Evolutionary conservation across 225 moss, liverwort and hornwort species (phyloP).

Genomic region (Ulota crispa): DNA sequence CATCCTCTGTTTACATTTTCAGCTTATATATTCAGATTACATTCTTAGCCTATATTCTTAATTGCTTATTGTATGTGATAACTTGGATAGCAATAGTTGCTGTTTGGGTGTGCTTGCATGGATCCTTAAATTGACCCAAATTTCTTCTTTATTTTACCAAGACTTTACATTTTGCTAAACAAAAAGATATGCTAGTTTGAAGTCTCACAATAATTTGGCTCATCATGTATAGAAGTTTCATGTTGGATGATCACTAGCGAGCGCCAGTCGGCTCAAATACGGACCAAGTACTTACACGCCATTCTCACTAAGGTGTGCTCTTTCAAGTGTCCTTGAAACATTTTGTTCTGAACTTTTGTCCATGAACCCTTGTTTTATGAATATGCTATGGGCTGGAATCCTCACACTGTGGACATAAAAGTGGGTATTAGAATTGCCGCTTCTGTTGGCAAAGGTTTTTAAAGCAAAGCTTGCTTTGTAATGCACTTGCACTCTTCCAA

Average conservation of each 20-base stretch:
- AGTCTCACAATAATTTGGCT: not conserved
- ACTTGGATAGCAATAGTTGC: conserved; percentile 1
- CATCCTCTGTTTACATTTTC: not conserved
- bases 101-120: not conserved
- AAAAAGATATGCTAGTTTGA: conserved; percentile 6
- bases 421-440: not conserved
- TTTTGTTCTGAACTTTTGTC: not conserved
- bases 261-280: conserved; percentile 62
- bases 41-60: not conserved
- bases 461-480: not conserved
- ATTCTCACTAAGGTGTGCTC: conserved; percentile 49
- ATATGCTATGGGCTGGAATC: not conserved
- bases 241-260: conserved; percentile 70
- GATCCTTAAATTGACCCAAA: not conserved
- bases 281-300: conserved; percentile 58
- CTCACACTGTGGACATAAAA: not conserved
- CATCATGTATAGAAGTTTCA: conserved; percentile 48
- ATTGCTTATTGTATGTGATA: not conserved
- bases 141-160: not conserved
- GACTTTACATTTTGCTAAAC: not conserved
- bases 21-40: not conserved
- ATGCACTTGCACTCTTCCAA: not conserved
- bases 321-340: not conserved
- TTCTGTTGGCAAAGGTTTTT: not conserved
- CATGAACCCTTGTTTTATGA: not conserved